Evolutionary conservation across 2,329 filamentous ascomycete genomes (phyloP).

Genomic region (Penicillium brevicompactum): DNA sequence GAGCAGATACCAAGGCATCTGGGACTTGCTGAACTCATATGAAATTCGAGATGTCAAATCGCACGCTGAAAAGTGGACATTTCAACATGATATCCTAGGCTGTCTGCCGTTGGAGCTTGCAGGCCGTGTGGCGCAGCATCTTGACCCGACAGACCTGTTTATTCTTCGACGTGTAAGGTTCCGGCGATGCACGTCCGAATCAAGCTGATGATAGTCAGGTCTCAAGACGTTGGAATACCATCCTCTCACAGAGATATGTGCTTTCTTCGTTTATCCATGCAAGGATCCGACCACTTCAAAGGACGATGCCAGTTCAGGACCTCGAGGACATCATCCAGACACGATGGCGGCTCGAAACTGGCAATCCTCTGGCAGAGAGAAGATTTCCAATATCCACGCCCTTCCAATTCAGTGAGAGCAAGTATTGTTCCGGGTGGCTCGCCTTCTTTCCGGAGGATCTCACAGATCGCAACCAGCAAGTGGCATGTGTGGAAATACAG

Average conservation of each 20-base stretch:
- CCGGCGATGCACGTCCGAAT: not conserved
- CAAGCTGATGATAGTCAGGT: slow-evolving; percentile 25
- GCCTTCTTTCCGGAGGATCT: too few relatives aligned
- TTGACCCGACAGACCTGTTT: slow-evolving; percentile 32
- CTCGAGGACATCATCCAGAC: too few relatives aligned
- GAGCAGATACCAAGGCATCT: slow-evolving; percentile 30
- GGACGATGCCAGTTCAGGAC: too few relatives aligned
- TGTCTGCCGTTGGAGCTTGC: slow-evolving; percentile 37
- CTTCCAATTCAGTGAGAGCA: too few relatives aligned
- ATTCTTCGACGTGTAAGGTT: slow-evolving; percentile 30
- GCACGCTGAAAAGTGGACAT: slow-evolving; percentile 20
- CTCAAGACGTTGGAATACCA: slow-evolving; percentile 34
- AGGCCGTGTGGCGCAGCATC: slow-evolving; percentile 26
- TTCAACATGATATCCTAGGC: slow-evolving; percentile 38
- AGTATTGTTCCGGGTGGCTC: too few relatives aligned
- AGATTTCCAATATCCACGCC: too few relatives aligned
- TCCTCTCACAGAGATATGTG: slow-evolving; percentile 23
- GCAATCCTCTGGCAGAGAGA: too few relatives aligned
- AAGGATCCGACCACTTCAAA: too few relatives aligned
- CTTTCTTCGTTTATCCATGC: too few relatives aligned
- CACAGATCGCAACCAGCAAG: too few relatives aligned
- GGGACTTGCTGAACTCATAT: slow-evolving; percentile 27
- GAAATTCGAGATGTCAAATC: slow-evolving; percentile 37
- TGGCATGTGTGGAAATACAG: too few relatives aligned
- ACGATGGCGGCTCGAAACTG: too few relatives aligned